Conservation (phyloP, 1,284 basidiomycete genomes). For the Cryptococcus sp. region DNA sequence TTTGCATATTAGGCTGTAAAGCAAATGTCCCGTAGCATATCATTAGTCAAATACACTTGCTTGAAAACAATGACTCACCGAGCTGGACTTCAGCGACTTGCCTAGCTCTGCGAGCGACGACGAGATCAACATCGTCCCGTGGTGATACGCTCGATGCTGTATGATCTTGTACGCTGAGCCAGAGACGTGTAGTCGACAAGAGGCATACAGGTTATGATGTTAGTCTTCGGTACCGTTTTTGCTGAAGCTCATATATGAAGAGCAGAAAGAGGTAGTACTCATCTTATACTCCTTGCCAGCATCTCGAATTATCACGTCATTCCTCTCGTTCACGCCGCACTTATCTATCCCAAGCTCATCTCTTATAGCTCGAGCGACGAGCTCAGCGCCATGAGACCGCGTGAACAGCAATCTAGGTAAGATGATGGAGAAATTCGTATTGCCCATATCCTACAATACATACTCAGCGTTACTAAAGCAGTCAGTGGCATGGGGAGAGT, state of each 20-base stretch:
- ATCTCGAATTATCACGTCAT: conserved; percentile 76
- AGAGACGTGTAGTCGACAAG: conserved; percentile 67
- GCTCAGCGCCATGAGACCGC: conserved; percentile 72
- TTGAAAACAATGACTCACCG: conserved; percentile 57
- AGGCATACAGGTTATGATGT: neutral
- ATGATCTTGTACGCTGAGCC: conserved; percentile 98
- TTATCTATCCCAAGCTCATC: conserved; percentile 63
- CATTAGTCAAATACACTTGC: neutral
- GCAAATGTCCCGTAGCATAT: neutral
- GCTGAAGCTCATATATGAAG: neutral
- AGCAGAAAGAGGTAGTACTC: conserved; percentile 53
- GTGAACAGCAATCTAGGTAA: conserved; percentile 79
- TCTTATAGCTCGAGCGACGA: conserved; percentile 78
- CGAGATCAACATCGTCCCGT: conserved; percentile 98
- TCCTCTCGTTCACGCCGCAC: conserved; percentile 81
- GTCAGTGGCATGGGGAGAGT: neutral
- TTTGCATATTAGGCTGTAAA: conserved; percentile 69
- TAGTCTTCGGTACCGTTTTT: neutral
- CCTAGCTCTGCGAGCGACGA: conserved; percentile 72
- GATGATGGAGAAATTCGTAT: conserved; percentile 96
- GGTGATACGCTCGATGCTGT: conserved; percentile 88
- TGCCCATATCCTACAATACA: conserved; percentile 78
- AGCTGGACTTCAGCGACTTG: conserved; percentile 67
- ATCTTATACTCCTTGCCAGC: conserved; percentile 72
- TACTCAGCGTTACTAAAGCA: neutral